phyloP scores from a whole-genome alignment of 2,329 filamentous ascomycete species.

The Decorospora gaudefroyi region DNA sequence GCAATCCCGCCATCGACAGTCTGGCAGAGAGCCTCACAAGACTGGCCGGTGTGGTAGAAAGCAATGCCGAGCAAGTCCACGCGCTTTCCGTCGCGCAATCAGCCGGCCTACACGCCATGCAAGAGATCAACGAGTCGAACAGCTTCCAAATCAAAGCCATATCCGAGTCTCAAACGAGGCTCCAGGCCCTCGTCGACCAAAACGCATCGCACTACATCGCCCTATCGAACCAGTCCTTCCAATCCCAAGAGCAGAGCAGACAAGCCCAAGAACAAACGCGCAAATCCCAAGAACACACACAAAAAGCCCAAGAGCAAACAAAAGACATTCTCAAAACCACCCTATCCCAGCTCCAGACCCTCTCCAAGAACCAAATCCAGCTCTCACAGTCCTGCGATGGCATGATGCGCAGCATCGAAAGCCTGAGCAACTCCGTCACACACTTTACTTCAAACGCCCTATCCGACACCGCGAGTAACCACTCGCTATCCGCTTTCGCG shows the following conservation, averaged over 20 bases:
- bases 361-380: conserved; percentile 36
- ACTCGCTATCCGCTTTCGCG: conserved; percentile 18
- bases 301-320: conserved; percentile 32
- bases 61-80: conserved; percentile 40
- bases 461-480: conserved; percentile 23
- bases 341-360: conserved; percentile 34
- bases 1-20: conserved; percentile 26
- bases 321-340: conserved; percentile 35
- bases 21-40: conserved; percentile 33
- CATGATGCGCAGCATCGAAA: conserved; percentile 39
- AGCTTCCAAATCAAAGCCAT: conserved; percentile 43
- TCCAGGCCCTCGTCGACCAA: conserved; percentile 38
- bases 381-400: conserved; percentile 36
- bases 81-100: conserved; percentile 44
- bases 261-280: conserved; percentile 34
- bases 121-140: conserved; percentile 46
- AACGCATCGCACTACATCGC: conserved; percentile 46
- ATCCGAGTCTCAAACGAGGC: conserved; percentile 36
- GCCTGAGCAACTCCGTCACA: conserved; percentile 23
- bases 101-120: conserved; percentile 42
- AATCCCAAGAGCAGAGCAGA: conserved; percentile 34
- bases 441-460: conserved; percentile 19
- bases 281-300: conserved; percentile 5
- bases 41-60: conserved; percentile 36
- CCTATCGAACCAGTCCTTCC: conserved; percentile 40